Conservation (phyloP, 2,329 filamentous ascomycete species). For the Neonectria sp. region DNA sequence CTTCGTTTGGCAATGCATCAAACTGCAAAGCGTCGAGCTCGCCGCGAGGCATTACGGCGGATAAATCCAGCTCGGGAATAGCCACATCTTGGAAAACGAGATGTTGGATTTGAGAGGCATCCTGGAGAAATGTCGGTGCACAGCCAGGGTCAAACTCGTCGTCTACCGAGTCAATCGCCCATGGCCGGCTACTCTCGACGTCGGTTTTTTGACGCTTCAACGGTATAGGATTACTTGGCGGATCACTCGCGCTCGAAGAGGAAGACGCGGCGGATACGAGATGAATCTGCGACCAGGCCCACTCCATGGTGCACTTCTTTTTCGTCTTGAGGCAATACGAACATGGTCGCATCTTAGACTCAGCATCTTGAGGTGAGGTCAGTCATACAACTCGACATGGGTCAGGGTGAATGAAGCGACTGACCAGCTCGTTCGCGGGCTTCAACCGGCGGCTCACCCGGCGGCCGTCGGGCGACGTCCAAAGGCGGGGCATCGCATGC, state of each 20-base stretch:
- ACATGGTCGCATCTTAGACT: constrained; percentile 13
- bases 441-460: constrained; percentile 11
- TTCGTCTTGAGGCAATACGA: constrained; percentile 30
- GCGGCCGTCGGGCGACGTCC: constrained; percentile 25
- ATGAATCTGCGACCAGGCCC: constrained; percentile 26
- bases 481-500: constrained; percentile 44
- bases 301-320: constrained; percentile 32
- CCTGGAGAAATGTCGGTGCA: constrained; percentile 11
- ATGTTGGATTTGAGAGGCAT: constrained; percentile 13
- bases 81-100: constrained; percentile 17
- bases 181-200: background rate
- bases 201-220: constrained; percentile 27
- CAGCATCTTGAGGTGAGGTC: background rate
- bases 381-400: background rate
- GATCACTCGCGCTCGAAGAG: constrained; percentile 14
- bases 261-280: constrained; percentile 32
- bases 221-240: background rate
- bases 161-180: constrained; percentile 1
- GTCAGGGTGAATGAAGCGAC: constrained; percentile 2
- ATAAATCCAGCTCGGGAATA: constrained; percentile 24
- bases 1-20: constrained; percentile 6
- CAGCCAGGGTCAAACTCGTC: constrained; percentile 18
- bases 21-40: constrained; percentile 8
- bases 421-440: constrained; percentile 34
- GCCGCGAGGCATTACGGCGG: constrained; percentile 1